Conservation (phyloP, 257 asterid species). For the Solanum tarijense region DNA sequence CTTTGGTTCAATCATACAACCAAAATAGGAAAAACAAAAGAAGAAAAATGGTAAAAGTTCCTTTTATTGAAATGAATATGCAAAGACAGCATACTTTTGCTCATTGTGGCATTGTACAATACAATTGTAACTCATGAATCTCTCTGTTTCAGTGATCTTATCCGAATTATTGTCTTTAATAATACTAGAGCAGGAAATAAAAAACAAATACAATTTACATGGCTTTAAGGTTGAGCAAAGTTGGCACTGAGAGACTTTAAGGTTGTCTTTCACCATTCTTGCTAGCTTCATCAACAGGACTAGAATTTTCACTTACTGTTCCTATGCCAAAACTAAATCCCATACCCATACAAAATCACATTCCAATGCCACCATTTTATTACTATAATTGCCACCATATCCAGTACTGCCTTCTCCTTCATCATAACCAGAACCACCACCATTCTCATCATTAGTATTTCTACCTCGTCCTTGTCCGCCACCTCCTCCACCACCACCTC, state of each 20-base stretch:
- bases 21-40: background rate
- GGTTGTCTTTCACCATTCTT: background rate
- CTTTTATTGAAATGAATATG: background rate
- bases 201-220: background rate
- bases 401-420: conserved; percentile 7
- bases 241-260: background rate
- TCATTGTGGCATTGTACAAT: background rate
- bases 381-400: background rate
- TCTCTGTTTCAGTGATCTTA: background rate
- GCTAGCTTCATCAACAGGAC: background rate
- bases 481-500: background rate
- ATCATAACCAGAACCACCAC: conserved; percentile 4
- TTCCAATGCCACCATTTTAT: background rate
- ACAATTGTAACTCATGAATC: background rate
- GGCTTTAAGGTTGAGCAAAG: background rate
- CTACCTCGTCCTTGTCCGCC: background rate
- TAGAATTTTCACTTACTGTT: background rate
- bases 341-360: conserved; percentile 1
- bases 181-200: background rate
- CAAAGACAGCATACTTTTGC: background rate
- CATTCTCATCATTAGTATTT: background rate
- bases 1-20: background rate
- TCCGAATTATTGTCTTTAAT: background rate
- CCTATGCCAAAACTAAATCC: conserved; percentile 2
- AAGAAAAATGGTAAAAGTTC: background rate